Conservation (phyloP, 257 asterid species). For the Fraxinus cuspidata region DNA sequence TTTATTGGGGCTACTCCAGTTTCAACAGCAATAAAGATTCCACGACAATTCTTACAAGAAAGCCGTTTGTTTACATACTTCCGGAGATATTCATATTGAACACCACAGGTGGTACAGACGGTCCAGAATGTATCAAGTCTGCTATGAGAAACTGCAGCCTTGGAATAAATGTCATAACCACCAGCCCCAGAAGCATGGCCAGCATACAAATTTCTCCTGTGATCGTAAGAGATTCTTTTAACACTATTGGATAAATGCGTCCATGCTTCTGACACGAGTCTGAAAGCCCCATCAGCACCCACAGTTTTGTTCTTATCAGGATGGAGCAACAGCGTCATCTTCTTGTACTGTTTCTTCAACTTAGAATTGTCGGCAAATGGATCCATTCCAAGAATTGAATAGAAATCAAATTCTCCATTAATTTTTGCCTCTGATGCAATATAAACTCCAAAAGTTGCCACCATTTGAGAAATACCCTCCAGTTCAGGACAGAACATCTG, state of each 20-base stretch:
- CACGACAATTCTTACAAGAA: slow-evolving; percentile 95
- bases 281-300: slow-evolving; percentile 75
- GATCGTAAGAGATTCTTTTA: slow-evolving; percentile 55
- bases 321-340: slow-evolving; percentile 66
- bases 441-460: slow-evolving; percentile 57
- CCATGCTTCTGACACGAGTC: slow-evolving; percentile 66
- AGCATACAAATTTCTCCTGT: slow-evolving; percentile 41
- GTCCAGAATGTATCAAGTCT: slow-evolving; percentile 91
- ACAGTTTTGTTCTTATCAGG: slow-evolving; percentile 70
- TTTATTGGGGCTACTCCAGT: slow-evolving; percentile 75
- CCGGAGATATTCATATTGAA: slow-evolving; percentile 94
- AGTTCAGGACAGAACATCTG: slow-evolving; percentile 56
- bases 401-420: slow-evolving; percentile 62
- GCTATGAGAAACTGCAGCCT: slow-evolving; percentile 54
- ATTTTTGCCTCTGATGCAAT: slow-evolving; percentile 51
- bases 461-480: slow-evolving; percentile 66
- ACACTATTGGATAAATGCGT: slow-evolving; percentile 47
- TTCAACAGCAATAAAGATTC: slow-evolving; percentile 87
- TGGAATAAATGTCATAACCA: slow-evolving; percentile 48
- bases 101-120: slow-evolving; percentile 84
- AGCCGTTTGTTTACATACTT: slow-evolving; percentile 81
- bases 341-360: slow-evolving; percentile 58
- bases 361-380: slow-evolving; percentile 48
- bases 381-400: slow-evolving; percentile 54
- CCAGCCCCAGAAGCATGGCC: slow-evolving; percentile 47